Percentiles rank a stretch among this genome's conserved stretches.
phyloP scores from a whole-genome alignment of 352 stramenopile species.

The Phytopythium oedochilum region DNA sequence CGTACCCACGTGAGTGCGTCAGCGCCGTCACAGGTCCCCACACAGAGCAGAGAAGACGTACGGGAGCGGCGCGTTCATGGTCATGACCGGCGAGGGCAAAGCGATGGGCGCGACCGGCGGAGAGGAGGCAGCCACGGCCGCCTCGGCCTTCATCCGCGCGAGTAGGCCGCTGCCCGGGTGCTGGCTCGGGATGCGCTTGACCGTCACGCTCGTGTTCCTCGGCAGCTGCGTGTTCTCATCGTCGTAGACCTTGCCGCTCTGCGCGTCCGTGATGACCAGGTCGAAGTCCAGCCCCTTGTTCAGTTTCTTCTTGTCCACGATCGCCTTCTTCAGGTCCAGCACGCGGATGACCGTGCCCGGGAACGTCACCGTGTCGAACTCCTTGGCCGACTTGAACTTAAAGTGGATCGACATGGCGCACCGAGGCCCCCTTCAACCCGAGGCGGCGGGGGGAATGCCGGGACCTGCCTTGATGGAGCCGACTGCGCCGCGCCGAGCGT shows the following conservation, averaged over 20 bases:
- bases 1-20: background rate
- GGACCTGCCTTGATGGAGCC: background rate
- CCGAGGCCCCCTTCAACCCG: background rate
- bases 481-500: background rate
- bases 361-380: slow-evolving; percentile 87
- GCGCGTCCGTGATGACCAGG: slow-evolving; percentile 89
- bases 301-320: slow-evolving; percentile 92
- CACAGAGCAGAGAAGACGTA: slow-evolving; percentile 22
- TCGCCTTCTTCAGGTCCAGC: slow-evolving; percentile 90
- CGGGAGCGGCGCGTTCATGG: slow-evolving; percentile 20
- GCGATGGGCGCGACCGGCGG: slow-evolving; percentile 37
- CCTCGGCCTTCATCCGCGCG: slow-evolving; percentile 84
- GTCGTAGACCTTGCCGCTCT: slow-evolving; percentile 90
- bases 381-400: slow-evolving; percentile 90
- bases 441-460: too few species aligned
- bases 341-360: slow-evolving; percentile 82
- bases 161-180: slow-evolving; percentile 68
- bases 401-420: slow-evolving; percentile 86
- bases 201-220: slow-evolving; percentile 90
- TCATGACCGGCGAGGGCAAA: slow-evolving; percentile 30
- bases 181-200: slow-evolving; percentile 88
- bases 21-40: too few species aligned
- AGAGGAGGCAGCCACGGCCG: slow-evolving; percentile 38
- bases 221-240: slow-evolving; percentile 88
- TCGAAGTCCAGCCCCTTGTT: slow-evolving; percentile 91